Base-by-base conservation (phyloP, 805 yeast genomes). In the Metahyphopichia silvanorum region DNA sequence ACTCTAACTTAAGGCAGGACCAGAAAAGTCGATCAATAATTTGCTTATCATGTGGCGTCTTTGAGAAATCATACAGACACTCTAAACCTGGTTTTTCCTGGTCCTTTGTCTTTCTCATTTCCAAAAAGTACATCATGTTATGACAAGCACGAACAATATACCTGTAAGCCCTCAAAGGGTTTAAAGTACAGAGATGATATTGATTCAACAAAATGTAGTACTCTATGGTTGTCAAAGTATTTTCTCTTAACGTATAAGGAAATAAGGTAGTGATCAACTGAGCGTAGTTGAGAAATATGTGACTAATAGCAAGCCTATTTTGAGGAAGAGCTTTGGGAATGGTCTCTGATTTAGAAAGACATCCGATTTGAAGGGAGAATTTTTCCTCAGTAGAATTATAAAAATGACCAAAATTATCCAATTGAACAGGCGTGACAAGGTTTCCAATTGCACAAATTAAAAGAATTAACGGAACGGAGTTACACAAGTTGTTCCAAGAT, bases 1-100 rank as follows among this genome's bases (percentile, higher is more conserved):
- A 57, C 37, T 63, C 69, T 21, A 62, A 42, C 37, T 63, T 63
- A 25, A 59, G 42, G 31, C 67, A 59, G 6, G 53, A 47, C 68
- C 68, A 63, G 34, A 57, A 63, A 8, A 62, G 42, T 10, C 64
- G 37, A 26, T 57, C 66, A 15, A 52, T 47, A 6, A 44, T 33
- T 17, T 45, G 49, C 17, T 42, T 42, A 9, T 44, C 40, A 6
- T 21, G 11, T 7, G 33, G 25, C 5, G 19, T 11, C 24, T 23
- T 17, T 5, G n/a, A 14, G 10, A 17, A 16, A 12, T 27, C 23
- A n/a, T 23, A 23, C n/a, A n/a, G n/a, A n/a, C n/a, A n/a, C n/a
- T n/a, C n/a, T n/a, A n/a, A n/a, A n/a, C n/a, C n/a, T n/a, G n/a
- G n/a, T 8, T 31, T 35, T 14, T 27, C 13, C 15, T 27, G 33